Base-by-base conservation (phyloP, 2,329 filamentous ascomycete genomes). In the Albophoma yamanashiensis region DNA sequence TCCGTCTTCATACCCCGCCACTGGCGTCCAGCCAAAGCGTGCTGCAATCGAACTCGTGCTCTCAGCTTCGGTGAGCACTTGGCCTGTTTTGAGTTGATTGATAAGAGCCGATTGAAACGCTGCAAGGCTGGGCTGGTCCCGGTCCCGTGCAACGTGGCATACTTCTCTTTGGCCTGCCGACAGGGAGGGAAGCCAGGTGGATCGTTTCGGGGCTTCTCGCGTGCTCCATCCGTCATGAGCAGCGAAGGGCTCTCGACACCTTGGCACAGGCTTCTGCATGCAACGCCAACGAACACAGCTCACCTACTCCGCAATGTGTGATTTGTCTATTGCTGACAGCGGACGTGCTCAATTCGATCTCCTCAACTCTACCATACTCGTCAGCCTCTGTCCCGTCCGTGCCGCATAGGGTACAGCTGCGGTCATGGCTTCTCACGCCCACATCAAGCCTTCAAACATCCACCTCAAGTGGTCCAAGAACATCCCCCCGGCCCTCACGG, bases 401-500 rank as follows among this genome's bases (percentile, higher is more conserved):
- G 12, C 7, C 12, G 22, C 12, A 5, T 4, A 25, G n/a, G 5
- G n/a, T 11, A 4, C 5, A 4, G 7, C 38, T 22, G 3, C 1
- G 22, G 52, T n/a, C 55, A 64, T 65, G 64, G 43, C 63, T n/a
- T n/a, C n/a, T 8, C 61, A 60, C 25, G 36, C 57, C 56, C 69
- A 73, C 62, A 63, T 74, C 58, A 60, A 62, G 15, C 61, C 64
- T 38, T 62, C 64, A n/a, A 65, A 69, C 59, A 65, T 68, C 22
- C 78, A 81, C 68, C 68, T 78, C 34, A 79, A 76, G 67, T 82
- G 80, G 80, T 78, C 77, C 59, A 75, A 75, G 59, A 68, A 74
- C 50, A 71, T 79, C 45, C 60, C 71, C 1, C 79, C 79, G 2
- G 74, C 74, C 31, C 67, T 80, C 53, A 79, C 75, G 1, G 72